Evolutionary conservation across 2,329 filamentous ascomycete genomes (phyloP), one percentile per base, ranked within the genome.

Genomic region (Domatiomyces globalis): DNA sequence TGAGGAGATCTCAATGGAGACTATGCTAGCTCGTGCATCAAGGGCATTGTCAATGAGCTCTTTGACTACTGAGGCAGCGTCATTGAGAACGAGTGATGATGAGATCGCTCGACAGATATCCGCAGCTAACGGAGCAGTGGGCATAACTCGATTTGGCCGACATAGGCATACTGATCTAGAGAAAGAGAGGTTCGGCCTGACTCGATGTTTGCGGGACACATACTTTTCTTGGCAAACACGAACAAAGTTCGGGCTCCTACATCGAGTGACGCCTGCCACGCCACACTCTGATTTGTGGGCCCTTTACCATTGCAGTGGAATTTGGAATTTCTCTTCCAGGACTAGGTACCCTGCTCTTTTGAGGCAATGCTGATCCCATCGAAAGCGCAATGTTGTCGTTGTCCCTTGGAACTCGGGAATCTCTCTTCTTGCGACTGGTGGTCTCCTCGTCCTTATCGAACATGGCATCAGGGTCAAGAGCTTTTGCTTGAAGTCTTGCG

Each of bases 21-120:
- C 67, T 1, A 73, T 73, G 2, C 76, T 75, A 1, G 80, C 77
- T 45, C 71, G 69, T 4, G 79, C 79, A 65, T 84, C 81, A 9
- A 84, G 69, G n/a, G 79, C 73, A 62, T 84, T 84, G 54, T 84
- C 81, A 42, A 84, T 64, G 42, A 84, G 73, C 61, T 84, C 81
- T 62, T 83, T 83, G 51, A 80, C 73, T 8, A 79, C 70, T 2
- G 77, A 77, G 53, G 69, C 72, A 6, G 78, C 68, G 58, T 80
- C 75, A 8, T 73, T 71, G 48, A 83, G 69, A 19, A 75, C 73
- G 56, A 80, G 77, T 12, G 73, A 70, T 22, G 78, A 78, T 52
- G 77, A 72, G 53, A 83, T 74, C 52, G 73, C 72, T 52, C 72
- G 69, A 39, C 73, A 68, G 52, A 69, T 67, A 15, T 60, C 61